Evolutionary conservation across 2,329 filamentous ascomycete genomes (phyloP), one percentile per base, ranked within the genome.

Genomic region (Calonectria fujianensis): DNA sequence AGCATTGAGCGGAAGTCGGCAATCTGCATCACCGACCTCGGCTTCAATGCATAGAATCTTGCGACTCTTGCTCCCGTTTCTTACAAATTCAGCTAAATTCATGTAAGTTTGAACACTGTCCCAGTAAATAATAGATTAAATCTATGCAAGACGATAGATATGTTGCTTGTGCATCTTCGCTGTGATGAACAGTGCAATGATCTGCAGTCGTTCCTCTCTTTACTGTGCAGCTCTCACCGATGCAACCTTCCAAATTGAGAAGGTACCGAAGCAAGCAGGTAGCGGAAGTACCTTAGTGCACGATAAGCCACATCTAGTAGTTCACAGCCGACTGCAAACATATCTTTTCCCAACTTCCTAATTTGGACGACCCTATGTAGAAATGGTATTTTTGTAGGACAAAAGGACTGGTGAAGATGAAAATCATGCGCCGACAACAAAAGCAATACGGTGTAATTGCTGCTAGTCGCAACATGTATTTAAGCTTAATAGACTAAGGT

Each of bases 211-310:
- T 11, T 3, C 2, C n/a, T 27, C 24, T 29, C 13, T 61, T 29
- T 37, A 63, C 35, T 41, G 24, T 45, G 13, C 24, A 63, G 5
- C 37, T 41, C 27, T 29, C 14, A 41, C 24, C 27, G 16, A 27
- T 39, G 73, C 82, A 35, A 39, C 31, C 48, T 68, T 68, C 65
- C 65, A 24, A 0, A 54, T 68, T 39, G 14, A 68, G 48, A 39
- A n/a, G n/a, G 37, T 20, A 50, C 45, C 52, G n/a, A 35, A 68
- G 65, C 65, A 20, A 27, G 31, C 41, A n/a, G 32, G 61, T 51
- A 54, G 6, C 48, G 48, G 51, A 68, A 54, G 48, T 54, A 35
- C 48, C 65, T 41, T 9, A 27, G n/a, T 27, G 24, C 24, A 27
- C 24, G 57, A 63, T 63, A 54, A 69, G 50, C 66, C 66, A 6